Evolutionary conservation across 495 filamentous ascomycete genomes (phyloP), one percentile per base, ranked within the genome.

Genomic region (Choiromyces venosus): DNA sequence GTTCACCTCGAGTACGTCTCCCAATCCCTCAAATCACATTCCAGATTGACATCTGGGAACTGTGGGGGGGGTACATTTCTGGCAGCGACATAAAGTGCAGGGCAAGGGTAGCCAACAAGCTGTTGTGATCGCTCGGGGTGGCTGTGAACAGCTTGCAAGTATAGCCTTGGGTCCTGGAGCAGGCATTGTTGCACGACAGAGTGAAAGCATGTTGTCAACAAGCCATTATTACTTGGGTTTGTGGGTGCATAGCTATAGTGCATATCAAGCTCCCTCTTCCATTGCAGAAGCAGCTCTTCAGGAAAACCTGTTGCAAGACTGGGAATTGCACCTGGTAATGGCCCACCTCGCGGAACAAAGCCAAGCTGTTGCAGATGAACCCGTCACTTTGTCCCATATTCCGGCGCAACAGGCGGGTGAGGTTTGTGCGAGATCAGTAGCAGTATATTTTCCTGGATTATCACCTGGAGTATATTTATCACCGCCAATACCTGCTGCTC

Each of bases 291-390:
- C 4, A 46, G 42, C 1, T 4, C 42, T 6, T 46, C 19, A 1
- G 19, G 19, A 46, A 46, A n/a, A 46, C 12, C 4, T 6, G 9
- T 46, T 21, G 5, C 1, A 1, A 46, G 19, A 46, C 42, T 19
- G 1, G 42, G 42, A 21, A 21, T n/a, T 21, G 19, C 9, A 10
- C 7, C 9, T 1, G 7, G 0, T 19, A 46, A 9, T 6, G 18
- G 1, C 19, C 0, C 19, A 6, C 8, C 19, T n/a, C 18, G 18
- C 0, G 14, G 1, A 1, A 1, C 38, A 6, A 10, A 0, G 19
- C 42, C 42, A 21, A 21, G 1, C 2, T 46, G 19, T 6, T 6
- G 42, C 2, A 46, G 2, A 14, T 46, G 19, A 6, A 21, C 18
- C 5, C 9, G 12, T 19, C 42, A 46, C 12, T 46, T 21, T n/a